Conservation (phyloP, 805 yeast species). For the Candida germanica region DNA sequence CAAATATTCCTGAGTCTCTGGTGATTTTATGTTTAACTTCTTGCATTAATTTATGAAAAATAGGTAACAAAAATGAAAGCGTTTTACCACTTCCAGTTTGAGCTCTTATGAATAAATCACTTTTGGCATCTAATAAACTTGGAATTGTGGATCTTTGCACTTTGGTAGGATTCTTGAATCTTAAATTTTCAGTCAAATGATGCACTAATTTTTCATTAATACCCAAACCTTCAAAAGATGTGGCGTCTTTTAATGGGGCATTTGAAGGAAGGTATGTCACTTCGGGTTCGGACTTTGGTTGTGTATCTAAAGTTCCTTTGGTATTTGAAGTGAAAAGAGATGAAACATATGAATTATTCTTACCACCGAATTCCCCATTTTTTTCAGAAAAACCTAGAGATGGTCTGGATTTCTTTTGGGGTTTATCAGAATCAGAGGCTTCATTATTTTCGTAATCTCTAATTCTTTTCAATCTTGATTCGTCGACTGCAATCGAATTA, state of each 20-base stretch:
- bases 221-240: constrained; percentile 72
- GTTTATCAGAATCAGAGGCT: not conserved
- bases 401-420: constrained; percentile 29
- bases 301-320: constrained; percentile 50
- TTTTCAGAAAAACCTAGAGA: constrained; percentile 46
- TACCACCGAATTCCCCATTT: constrained; percentile 53
- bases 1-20: constrained; percentile 82
- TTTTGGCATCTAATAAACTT: constrained; percentile 24
- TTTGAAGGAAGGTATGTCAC: constrained; percentile 60
- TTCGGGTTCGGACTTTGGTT: constrained; percentile 22
- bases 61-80: constrained; percentile 79
- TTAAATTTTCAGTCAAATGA: constrained; percentile 56
- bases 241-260: constrained; percentile 74
- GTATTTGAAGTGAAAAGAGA: constrained; percentile 63
- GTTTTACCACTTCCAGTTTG: constrained; percentile 99
- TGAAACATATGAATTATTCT: constrained; percentile 68
- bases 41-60: constrained; percentile 66
- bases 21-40: constrained; percentile 38
- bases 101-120: constrained; percentile 86
- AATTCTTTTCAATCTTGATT: constrained; percentile 8
- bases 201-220: constrained; percentile 49
- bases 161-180: constrained; percentile 69
- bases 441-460: not conserved
- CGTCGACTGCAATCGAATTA: constrained; percentile 24
- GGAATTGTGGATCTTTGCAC: constrained; percentile 86